Evolutionary conservation across 2,329 filamentous ascomycete genomes (phyloP).

Genomic region (Calonectria pseudoturangicola): DNA sequence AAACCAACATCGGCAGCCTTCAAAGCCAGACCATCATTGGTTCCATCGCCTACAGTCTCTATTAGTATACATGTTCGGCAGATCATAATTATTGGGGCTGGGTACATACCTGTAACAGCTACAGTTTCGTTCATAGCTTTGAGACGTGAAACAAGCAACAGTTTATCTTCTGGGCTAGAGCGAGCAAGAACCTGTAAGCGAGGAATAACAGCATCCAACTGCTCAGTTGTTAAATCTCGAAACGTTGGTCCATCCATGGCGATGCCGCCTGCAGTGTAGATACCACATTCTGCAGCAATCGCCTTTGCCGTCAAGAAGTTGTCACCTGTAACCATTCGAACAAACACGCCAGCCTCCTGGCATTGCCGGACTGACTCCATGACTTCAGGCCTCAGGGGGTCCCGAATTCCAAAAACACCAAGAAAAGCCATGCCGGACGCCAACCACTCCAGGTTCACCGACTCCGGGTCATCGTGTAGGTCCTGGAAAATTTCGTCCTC

Average conservation of each 20-base stretch:
- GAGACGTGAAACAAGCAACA: slow-evolving; percentile 72
- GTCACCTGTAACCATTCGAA: slow-evolving; percentile 75
- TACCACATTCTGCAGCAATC: slow-evolving; percentile 79
- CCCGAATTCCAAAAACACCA: slow-evolving; percentile 80
- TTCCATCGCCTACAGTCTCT: slow-evolving; percentile 72
- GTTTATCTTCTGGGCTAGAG: slow-evolving; percentile 76
- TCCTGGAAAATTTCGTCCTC: slow-evolving; percentile 79
- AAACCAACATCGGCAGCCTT: slow-evolving; percentile 81
- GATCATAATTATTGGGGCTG: background rate
- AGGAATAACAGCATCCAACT: slow-evolving; percentile 72
- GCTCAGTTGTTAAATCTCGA: slow-evolving; percentile 71
- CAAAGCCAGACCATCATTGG: slow-evolving; percentile 79
- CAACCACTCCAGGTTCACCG: slow-evolving; percentile 62
- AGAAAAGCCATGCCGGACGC: slow-evolving; percentile 81
- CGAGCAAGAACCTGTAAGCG: slow-evolving; percentile 71
- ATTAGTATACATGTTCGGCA: background rate
- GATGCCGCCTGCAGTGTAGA: slow-evolving; percentile 76
- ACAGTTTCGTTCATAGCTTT: slow-evolving; percentile 74
- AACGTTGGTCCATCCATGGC: slow-evolving; percentile 81
- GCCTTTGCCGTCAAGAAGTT: slow-evolving; percentile 76
- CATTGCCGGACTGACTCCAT: slow-evolving; percentile 76
- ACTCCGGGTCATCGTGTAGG: slow-evolving; percentile 58
- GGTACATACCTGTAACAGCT: slow-evolving; percentile 68
- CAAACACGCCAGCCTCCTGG: slow-evolving; percentile 77
- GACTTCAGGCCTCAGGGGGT: slow-evolving; percentile 77